A percentile compares a stretch with the other conserved stretches of the same genome.
Evolutionary conservation across 2,329 filamentous ascomycete species (phyloP).

Genomic region (Fusarium avenaceum): DNA sequence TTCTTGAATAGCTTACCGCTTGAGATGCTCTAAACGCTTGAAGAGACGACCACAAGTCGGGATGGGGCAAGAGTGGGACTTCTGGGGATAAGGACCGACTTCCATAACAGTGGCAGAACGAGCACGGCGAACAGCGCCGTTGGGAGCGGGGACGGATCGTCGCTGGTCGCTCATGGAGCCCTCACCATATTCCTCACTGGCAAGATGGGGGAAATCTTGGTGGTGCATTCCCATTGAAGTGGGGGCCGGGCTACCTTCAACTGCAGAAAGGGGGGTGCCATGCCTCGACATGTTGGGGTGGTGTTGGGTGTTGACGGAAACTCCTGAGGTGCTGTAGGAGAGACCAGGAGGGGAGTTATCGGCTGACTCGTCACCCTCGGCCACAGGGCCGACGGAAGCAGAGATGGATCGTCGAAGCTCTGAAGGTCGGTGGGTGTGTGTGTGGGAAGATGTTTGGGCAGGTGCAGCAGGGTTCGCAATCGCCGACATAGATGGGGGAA

Average conservation of each 20-base stretch:
- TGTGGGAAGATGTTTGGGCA: slow-evolving; percentile 73
- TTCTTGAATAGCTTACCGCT: slow-evolving; percentile 78
- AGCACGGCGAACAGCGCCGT: slow-evolving; percentile 87
- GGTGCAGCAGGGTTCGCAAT: slow-evolving; percentile 77
- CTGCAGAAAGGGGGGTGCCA: slow-evolving; percentile 86
- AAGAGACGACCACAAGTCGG: slow-evolving; percentile 96
- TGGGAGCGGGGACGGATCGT: slow-evolving; percentile 77
- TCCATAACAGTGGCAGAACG: slow-evolving; percentile 97
- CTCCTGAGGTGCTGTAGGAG: slow-evolving; percentile 77
- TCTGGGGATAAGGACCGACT: slow-evolving; percentile 94
- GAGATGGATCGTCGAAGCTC: slow-evolving; percentile 94
- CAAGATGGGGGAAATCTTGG: slow-evolving; percentile 76
- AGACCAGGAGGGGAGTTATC: slow-evolving; percentile 85
- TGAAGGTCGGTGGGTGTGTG: slow-evolving; percentile 85
- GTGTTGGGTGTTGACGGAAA: slow-evolving; percentile 74
- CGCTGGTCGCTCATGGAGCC: slow-evolving; percentile 63
- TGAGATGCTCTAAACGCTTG: slow-evolving; percentile 99
- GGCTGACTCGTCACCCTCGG: slow-evolving; percentile 82
- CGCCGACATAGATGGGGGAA: slow-evolving; percentile 81
- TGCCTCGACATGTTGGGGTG: slow-evolving; percentile 90
- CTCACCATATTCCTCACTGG: slow-evolving; percentile 73
- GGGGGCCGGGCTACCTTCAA: slow-evolving; percentile 84
- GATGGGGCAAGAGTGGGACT: slow-evolving; percentile 99
- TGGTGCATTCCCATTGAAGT: slow-evolving; percentile 79
- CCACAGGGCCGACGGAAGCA: slow-evolving; percentile 83